phyloP scores from a whole-genome alignment of 2,329 filamentous ascomycete genomes.

The Periconia digitata region DNA sequence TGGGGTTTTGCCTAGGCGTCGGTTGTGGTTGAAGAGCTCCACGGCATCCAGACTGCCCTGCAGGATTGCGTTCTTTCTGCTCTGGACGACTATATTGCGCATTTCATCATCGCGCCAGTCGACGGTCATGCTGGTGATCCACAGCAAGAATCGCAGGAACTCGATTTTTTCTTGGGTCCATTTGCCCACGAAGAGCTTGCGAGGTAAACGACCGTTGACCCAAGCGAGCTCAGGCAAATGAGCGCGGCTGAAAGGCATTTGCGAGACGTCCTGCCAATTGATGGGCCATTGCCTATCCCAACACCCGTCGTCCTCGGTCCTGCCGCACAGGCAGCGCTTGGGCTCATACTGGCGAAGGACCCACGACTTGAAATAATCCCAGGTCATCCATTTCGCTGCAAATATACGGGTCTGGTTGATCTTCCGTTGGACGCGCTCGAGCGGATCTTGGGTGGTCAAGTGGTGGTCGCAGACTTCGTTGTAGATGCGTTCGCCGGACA shows the following conservation, averaged over 20 bases:
- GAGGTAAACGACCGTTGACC: constrained; percentile 32
- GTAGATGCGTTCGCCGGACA: constrained; percentile 30
- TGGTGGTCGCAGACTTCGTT: constrained; percentile 25
- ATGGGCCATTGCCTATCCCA: constrained; percentile 35
- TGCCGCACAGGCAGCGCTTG: constrained; percentile 31
- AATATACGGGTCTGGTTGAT: constrained; percentile 29
- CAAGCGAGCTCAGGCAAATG: constrained; percentile 29
- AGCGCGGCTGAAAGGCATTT: constrained; percentile 31
- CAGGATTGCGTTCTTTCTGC: constrained; percentile 27
- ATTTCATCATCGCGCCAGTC: constrained; percentile 27
- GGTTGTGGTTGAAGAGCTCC: constrained; percentile 37
- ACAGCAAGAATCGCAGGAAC: constrained; percentile 34
- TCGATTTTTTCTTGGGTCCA: constrained; percentile 32
- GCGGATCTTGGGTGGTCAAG: constrained; percentile 12
- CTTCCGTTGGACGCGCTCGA: constrained; percentile 15
- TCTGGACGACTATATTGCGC: constrained; percentile 12
- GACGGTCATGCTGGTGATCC: constrained; percentile 34
- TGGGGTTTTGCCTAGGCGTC: constrained; percentile 30
- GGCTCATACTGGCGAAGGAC: constrained; percentile 17
- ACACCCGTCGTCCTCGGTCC: constrained; percentile 22
- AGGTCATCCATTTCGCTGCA: constrained; percentile 36
- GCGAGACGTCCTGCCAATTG: constrained; percentile 27
- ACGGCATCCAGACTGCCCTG: constrained; percentile 33
- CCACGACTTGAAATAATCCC: constrained; percentile 33
- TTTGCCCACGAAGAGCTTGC: constrained; percentile 28